A percentile compares a stretch with the other conserved stretches of the same genome.
phyloP scores from a whole-genome alignment of 768 basidiomycete genomes.

The Atractiella rhizophila region DNA sequence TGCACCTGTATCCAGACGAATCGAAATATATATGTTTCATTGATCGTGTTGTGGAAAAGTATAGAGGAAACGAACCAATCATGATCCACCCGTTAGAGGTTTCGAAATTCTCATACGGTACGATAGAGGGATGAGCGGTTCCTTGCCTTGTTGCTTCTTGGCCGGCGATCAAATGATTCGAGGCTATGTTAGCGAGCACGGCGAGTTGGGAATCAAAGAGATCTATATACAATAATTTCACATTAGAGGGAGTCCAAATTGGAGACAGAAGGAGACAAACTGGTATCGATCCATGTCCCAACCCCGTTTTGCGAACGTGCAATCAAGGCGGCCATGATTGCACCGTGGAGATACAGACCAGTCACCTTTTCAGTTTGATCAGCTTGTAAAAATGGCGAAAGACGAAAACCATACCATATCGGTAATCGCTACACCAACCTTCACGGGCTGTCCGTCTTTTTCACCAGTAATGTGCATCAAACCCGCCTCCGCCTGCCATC shows the following conservation, averaged over 20 bases:
- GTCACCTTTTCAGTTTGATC: slow-evolving; percentile 11
- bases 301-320: slow-evolving; percentile 59
- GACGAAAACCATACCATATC: slow-evolving; percentile 33
- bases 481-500: slow-evolving; percentile 75
- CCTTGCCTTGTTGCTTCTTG: slow-evolving; percentile 61
- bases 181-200: slow-evolving; percentile 71
- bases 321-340: slow-evolving; percentile 68
- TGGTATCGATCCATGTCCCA: slow-evolving; percentile 78
- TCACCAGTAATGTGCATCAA: slow-evolving; percentile 46
- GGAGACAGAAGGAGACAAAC: slow-evolving; percentile 74
- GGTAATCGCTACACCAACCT: slow-evolving; percentile 86
- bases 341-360: slow-evolving; percentile 61
- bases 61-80: slow-evolving; percentile 39
- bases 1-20: slow-evolving; percentile 28
- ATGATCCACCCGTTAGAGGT: slow-evolving; percentile 71
- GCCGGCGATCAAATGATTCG: slow-evolving; percentile 70
- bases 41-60: background rate
- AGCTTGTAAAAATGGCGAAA: slow-evolving; percentile 29
- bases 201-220: slow-evolving; percentile 34
- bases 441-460: slow-evolving; percentile 55
- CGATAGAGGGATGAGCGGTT: slow-evolving; percentile 58
- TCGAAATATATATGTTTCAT: background rate
- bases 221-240: background rate
- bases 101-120: slow-evolving; percentile 30
- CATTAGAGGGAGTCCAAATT: slow-evolving; percentile 27